Evolutionary conservation across 352 stramenopile genomes (phyloP).

Genomic region (Thalassiosira tumida): DNA sequence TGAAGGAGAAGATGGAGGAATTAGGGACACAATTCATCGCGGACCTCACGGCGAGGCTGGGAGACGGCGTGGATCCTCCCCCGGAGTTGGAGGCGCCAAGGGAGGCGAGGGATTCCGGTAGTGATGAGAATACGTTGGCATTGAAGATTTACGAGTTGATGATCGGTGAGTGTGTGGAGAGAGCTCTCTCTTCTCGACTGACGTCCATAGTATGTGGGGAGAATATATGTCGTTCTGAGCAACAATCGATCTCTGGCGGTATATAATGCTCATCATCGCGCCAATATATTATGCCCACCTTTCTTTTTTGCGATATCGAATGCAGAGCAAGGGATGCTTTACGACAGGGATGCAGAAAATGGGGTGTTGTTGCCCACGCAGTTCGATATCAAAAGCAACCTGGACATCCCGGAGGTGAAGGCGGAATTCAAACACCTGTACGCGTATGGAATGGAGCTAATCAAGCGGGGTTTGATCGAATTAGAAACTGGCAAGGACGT

Average conservation of each 20-base stretch:
- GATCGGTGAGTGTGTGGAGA: constrained; percentile 87
- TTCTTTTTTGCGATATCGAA: constrained; percentile 8
- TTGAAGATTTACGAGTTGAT: constrained; percentile 87
- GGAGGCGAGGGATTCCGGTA: constrained; percentile 69
- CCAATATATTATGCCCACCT: not conserved
- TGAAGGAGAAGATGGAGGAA: constrained; percentile 84
- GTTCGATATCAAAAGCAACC: constrained; percentile 88
- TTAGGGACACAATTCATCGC: constrained; percentile 83
- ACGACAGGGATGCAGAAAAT: constrained; percentile 85
- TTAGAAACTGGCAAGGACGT: constrained; percentile 79
- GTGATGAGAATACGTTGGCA: constrained; percentile 63
- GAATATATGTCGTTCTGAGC: not conserved
- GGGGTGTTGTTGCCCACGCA: constrained; percentile 82
- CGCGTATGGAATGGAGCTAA: constrained; percentile 86
- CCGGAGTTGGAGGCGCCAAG: constrained; percentile 80
- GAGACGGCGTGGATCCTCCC: constrained; percentile 78
- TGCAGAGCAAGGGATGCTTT: constrained; percentile 85
- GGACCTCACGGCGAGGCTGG: constrained; percentile 73
- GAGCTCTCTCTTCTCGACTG: not conserved
- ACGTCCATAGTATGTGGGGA: not conserved
- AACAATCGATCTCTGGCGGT: not conserved
- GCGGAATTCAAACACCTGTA: constrained; percentile 87
- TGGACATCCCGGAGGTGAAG: constrained; percentile 87
- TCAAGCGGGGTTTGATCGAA: constrained; percentile 80
- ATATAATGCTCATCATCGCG: constrained; percentile 7